Percentiles rank a stretch among this genome's conserved stretches.
Conservation (phyloP, 2,329 filamentous ascomycete genomes). For the Paracamarosporium sp. region DNA sequence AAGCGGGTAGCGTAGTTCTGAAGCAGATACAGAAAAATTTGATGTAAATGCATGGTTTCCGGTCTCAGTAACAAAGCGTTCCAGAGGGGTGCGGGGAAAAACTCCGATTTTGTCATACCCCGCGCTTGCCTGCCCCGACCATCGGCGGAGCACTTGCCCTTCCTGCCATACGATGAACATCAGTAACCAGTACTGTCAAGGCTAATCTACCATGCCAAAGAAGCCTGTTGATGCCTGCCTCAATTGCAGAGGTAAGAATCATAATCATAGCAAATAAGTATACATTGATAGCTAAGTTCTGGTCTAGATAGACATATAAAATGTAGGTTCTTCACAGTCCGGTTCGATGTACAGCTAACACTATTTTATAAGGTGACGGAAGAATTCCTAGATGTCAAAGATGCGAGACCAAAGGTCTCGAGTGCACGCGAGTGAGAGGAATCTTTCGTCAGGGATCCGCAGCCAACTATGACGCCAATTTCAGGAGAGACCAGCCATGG, state of each 20-base stretch:
- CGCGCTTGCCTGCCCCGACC: background rate
- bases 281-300: background rate
- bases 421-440: background rate
- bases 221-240: background rate
- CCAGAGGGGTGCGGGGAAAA: background rate
- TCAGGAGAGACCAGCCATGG: background rate
- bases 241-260: background rate
- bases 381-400: background rate
- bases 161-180: background rate
- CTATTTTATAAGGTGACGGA: background rate
- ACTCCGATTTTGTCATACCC: background rate
- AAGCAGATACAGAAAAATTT: background rate
- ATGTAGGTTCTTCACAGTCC: background rate
- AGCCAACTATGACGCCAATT: background rate
- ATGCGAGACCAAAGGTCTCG: background rate
- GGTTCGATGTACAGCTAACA: background rate
- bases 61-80: background rate
- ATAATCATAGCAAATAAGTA: background rate
- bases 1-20: background rate
- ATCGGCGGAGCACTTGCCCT: background rate
- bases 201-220: background rate
- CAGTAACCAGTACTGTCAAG: no score
- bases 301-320: background rate
- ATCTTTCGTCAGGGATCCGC: background rate
- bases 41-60: background rate